Base-by-base conservation (phyloP, 2,329 filamentous ascomycete genomes). In the Trichothecium sympodiale region DNA sequence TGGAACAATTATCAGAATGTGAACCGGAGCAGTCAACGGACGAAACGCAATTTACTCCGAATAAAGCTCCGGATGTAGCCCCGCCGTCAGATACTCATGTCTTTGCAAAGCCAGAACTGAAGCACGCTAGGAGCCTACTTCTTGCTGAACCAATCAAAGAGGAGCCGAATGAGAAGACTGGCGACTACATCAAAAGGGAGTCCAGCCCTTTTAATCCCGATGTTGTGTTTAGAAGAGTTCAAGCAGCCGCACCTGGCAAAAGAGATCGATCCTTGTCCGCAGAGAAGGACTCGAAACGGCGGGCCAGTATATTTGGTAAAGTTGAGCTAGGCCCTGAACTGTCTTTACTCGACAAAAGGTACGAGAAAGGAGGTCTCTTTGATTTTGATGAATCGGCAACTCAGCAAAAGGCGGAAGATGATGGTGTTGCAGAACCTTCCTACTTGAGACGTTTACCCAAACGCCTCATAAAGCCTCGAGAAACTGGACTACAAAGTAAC, bases 71-170 rank as follows among this genome's bases (percentile, higher is more conserved):
- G 6, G 18, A 38, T 14, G 31, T 39, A 9, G 8, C 32, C 43
- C 17, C 31, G 33, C n/a, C 47, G n/a, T 36, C 40, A 12, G 49
- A 57, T n/a, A 42, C 47, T 17, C 46, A 40, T 16, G 60, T 67
- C 4, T 77, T 77, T 44, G 61, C 70, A n/a, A 77, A 76, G 41
- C 73, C 73, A 3, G 71, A 77, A 43, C 51, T 77, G 26, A 68
- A 65, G 41, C 71, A 77, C 54, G 71, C 72, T 2, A 61, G 72
- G 41, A 76, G 71, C 48, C 20, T 25, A 25, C 20, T 25, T 6
- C 20, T 67, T 62, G 12, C 52, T 71, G 18, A 56, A 69, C 13
- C 62, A 67, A 28, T 50, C 28, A 18, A 47, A 28, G 39, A 48
- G 42, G 42, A 53, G 38, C 43, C 53, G 35, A 47, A 55, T 27